Evolutionary conservation across 495 filamentous ascomycete species (phyloP).

Genomic region (Oidiodendron maius): DNA sequence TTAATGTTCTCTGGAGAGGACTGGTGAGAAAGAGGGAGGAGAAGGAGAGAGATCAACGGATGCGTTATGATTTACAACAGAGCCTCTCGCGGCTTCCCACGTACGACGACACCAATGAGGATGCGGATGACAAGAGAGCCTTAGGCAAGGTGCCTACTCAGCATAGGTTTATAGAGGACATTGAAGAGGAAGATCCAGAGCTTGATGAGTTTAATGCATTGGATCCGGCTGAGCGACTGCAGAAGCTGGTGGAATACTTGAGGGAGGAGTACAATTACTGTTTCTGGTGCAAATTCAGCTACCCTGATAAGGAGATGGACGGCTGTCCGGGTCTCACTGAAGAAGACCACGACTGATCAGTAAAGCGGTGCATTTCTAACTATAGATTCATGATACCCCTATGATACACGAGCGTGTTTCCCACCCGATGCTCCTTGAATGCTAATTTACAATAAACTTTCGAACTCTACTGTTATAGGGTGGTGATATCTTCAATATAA

Average conservation of each 20-base stretch:
- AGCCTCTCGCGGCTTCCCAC: conserved; percentile 44
- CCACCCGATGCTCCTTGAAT: conserved; percentile 1
- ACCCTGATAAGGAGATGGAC: conserved; percentile 67
- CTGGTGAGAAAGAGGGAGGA: conserved; percentile 62
- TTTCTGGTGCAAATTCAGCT: conserved; percentile 92
- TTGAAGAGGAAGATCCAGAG: conserved; percentile 79
- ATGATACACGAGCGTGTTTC: too few relatives aligned
- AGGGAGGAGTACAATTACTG: conserved; percentile 74
- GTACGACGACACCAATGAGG: conserved; percentile 46
- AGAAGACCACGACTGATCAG: conserved; percentile 76
- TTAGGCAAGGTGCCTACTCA: conserved; percentile 34
- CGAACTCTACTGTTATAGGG: background rate
- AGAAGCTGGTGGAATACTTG: conserved; percentile 59
- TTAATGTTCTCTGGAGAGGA: conserved; percentile 77
- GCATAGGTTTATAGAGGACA: conserved; percentile 54
- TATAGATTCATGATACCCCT: conserved; percentile 22
- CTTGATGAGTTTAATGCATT: conserved; percentile 77
- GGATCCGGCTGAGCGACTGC: conserved; percentile 55
- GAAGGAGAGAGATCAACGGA: conserved; percentile 61
- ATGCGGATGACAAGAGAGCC: conserved; percentile 44
- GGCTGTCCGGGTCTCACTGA: conserved; percentile 87
- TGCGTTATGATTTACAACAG: conserved; percentile 63
- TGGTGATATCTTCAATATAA: background rate
- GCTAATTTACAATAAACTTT: background rate
- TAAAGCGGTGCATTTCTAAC: conserved; percentile 5